These are phyloP conservation scores for Podaxis carcinomalis DNA, from an alignment of 768 basidiomycete genomes.

Conservation along the genomic window DNA sequence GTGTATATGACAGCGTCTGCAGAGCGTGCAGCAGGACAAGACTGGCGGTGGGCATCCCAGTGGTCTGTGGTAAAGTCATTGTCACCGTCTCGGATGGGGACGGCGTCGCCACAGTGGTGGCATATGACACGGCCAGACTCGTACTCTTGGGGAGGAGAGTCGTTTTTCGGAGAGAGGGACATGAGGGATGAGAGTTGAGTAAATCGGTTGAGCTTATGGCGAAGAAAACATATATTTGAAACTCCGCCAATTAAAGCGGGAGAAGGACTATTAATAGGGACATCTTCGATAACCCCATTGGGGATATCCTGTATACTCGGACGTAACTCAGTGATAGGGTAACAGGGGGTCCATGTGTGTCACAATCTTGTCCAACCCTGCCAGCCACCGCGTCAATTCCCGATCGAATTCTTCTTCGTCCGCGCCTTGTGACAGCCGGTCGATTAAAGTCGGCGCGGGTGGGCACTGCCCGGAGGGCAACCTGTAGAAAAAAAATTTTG, in stretches of 20 bases:
- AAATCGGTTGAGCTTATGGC: conserved; percentile 5
- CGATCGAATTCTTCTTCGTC: conserved; percentile 48
- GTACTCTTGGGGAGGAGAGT: conserved; percentile 40
- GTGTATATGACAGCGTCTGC: conserved; percentile 33
- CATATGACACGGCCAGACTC: conserved; percentile 63
- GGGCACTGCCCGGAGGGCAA: conserved; percentile 60
- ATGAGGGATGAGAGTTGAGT: not conserved
- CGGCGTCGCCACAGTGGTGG: conserved; percentile 53
- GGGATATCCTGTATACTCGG: conserved; percentile 1
- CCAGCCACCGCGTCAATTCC: conserved; percentile 58
- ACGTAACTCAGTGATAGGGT: conserved; percentile 9
- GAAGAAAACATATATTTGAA: conserved; percentile 13
- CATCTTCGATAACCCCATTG: conserved; percentile 33
- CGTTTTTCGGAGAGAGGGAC: conserved; percentile 9
- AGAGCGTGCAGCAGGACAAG: conserved; percentile 1
- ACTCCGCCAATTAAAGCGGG: conserved; percentile 11
- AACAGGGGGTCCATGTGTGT: conserved; percentile 48
- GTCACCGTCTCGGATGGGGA: conserved; percentile 67
- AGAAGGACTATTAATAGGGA: conserved; percentile 36
- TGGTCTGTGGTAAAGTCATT: conserved; percentile 63
- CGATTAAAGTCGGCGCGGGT: conserved; percentile 61
- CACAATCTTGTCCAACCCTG: conserved; percentile 50
- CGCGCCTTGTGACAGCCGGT: conserved; percentile 55
- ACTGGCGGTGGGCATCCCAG: conserved; percentile 62
- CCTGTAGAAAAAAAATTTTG: conserved; percentile 22